phyloP scores from a whole-genome alignment of 352 stramenopile species.

The Phytophthora pini region DNA sequence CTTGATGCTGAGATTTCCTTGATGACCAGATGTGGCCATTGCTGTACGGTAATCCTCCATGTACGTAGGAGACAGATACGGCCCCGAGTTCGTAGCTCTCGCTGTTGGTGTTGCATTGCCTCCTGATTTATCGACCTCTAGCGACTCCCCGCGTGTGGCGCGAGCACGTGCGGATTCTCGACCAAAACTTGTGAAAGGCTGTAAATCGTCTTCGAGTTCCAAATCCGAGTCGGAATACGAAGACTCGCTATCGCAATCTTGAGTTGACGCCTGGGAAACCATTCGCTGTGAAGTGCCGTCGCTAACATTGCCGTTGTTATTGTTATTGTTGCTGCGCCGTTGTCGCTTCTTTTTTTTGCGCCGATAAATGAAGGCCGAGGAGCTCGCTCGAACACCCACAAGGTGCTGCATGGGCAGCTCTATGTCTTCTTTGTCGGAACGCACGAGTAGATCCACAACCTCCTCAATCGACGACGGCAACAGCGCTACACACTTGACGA shows the following conservation, averaged over 20 bases:
- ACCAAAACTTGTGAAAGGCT: conserved; percentile 30
- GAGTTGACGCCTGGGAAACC: conserved; percentile 30
- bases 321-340: conserved; percentile 37
- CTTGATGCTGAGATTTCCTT: conserved; percentile 75
- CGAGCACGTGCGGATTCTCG: conserved; percentile 33
- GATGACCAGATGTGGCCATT: conserved; percentile 51
- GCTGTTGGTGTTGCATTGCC: conserved; percentile 10
- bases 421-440: conserved; percentile 71
- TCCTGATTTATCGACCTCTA: conserved; percentile 24
- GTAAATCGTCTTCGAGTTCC: conserved; percentile 41
- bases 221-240: conserved; percentile 53
- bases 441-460: conserved; percentile 70
- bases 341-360: conserved; percentile 51
- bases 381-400: conserved; percentile 65
- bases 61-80: conserved; percentile 40
- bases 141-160: conserved; percentile 31
- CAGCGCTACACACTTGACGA: conserved; percentile 72
- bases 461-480: conserved; percentile 71
- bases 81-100: conserved; percentile 14
- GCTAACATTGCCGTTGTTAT: conserved; percentile 5
- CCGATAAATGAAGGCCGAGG: conserved; percentile 60
- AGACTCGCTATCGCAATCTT: conserved; percentile 48
- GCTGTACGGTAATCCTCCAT: conserved; percentile 55
- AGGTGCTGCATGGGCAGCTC: conserved; percentile 74
- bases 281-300: conserved; percentile 23